A percentile compares a stretch with the other conserved stretches of the same genome.
phyloP scores from a whole-genome alignment of 805 yeast species.

The Metschnikowia similis region DNA sequence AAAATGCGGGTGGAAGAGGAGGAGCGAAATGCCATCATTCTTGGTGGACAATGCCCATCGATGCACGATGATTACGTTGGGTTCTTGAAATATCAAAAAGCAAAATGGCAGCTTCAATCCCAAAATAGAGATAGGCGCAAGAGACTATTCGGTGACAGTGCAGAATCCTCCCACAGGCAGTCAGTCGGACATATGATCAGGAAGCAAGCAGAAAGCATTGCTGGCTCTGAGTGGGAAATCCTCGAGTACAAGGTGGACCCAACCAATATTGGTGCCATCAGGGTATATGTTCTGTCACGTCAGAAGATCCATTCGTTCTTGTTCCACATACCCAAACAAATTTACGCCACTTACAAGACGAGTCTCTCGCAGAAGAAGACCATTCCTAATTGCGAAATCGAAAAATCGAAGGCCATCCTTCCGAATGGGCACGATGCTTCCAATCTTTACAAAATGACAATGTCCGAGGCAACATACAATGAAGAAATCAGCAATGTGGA shows the following conservation, averaged over 20 bases:
- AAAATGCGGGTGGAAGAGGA: constrained; percentile 33
- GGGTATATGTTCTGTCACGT: constrained; percentile 64
- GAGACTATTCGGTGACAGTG: constrained; percentile 70
- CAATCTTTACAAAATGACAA: constrained; percentile 54
- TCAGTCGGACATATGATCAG: constrained; percentile 66
- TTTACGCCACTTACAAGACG: constrained; percentile 64
- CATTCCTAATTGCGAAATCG: constrained; percentile 52
- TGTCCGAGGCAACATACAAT: constrained; percentile 62
- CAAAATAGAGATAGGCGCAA: constrained; percentile 67
- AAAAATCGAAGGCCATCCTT: constrained; percentile 53
- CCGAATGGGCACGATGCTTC: constrained; percentile 64
- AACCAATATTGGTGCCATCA: constrained; percentile 65
- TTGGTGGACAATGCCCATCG: constrained; percentile 57
- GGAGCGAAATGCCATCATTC: constrained; percentile 44
- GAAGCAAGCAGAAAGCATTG: constrained; percentile 73
- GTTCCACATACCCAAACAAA: constrained; percentile 68
- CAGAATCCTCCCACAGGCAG: constrained; percentile 50
- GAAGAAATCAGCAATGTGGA: constrained; percentile 55
- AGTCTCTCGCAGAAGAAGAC: constrained; percentile 36
- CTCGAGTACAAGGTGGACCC: constrained; percentile 61
- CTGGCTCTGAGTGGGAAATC: constrained; percentile 81
- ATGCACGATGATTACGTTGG: constrained; percentile 63
- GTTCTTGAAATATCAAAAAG: constrained; percentile 71
- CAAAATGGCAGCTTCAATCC: constrained; percentile 83
- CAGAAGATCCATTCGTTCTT: constrained; percentile 69